Base-by-base conservation (phyloP, 495 filamentous ascomycete species). In the Paragyromitra xinjiangensis region DNA sequence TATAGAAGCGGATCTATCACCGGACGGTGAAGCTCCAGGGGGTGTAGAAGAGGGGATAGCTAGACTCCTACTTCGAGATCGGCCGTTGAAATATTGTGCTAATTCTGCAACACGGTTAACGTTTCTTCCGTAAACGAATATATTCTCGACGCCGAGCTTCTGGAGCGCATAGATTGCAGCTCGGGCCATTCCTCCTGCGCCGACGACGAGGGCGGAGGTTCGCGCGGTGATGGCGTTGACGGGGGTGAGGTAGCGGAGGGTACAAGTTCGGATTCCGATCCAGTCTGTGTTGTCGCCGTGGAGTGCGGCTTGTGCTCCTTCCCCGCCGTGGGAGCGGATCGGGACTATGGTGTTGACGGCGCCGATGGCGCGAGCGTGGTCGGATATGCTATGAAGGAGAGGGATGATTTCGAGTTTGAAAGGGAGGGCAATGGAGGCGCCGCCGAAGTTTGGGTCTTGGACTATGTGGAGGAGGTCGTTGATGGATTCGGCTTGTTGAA, bases 201-300 rank as follows among this genome's bases (percentile, higher is more conserved):
- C 93, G 70, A 94, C 88, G 11, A 95, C 90, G 3, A 95, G 83
- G 0, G 87, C 92, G 0, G 90, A 91, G 1, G 91, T 92, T 69
- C 85, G 87, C 0, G 89, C 84, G 6, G 89, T 90, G 4, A 94
- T 91, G 3, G 90, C 91, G 80, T 95, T 94, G 12, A 91, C 88
- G 11, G 92, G 93, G 12, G 92, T 94, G 64, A 94, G 89, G 67
- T 92, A 92, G 37, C 92, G 88, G 3, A 88, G 88, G 34, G 94
- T 87, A 76, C 91, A 93, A 5, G 86, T 86, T 80, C 88, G 85
- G 34, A 94, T 92, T 14, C 92, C 90, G 34, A 91, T 91, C 91
- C 92, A 95, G 83, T 94, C 92, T 0, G 92, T 95, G 81, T 95
- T 95, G 68, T 94, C 92, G 6, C 93, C 93, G 75, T 93, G 94